Evolutionary conservation across 768 basidiomycete genomes (phyloP).

Genomic region (Lentinula sp.): DNA sequence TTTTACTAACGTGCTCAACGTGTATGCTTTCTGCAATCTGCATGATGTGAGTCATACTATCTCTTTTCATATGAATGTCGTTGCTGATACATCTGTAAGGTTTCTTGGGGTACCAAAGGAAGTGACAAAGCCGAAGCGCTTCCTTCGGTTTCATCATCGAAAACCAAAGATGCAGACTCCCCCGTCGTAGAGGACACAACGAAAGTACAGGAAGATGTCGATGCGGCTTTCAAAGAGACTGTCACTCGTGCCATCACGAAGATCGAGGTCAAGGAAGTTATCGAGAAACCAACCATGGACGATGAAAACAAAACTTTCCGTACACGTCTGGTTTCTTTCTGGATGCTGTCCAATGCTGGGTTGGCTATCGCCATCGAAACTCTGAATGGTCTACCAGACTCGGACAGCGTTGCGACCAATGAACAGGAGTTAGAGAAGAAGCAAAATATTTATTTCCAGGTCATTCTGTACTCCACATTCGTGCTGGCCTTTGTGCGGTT

Average conservation of each 20-base stretch:
- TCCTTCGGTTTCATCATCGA: constrained; percentile 84
- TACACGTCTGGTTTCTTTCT: constrained; percentile 76
- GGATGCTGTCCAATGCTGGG: constrained; percentile 71
- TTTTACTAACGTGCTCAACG: constrained; percentile 93
- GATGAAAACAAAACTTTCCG: constrained; percentile 92
- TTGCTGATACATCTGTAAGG: constrained; percentile 28
- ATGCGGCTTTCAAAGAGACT: constrained; percentile 87
- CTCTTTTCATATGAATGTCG: not conserved
- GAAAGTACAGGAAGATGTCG: constrained; percentile 81
- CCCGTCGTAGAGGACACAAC: constrained; percentile 84
- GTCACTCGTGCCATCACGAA: constrained; percentile 84
- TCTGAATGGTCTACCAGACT: constrained; percentile 52
- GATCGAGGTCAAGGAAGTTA: constrained; percentile 53
- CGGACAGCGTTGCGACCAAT: constrained; percentile 31
- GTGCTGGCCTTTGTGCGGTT: constrained; percentile 68
- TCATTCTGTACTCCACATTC: constrained; percentile 81
- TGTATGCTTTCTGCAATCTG: constrained; percentile 96
- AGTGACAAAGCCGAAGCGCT: constrained; percentile 91
- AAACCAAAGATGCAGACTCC: constrained; percentile 66
- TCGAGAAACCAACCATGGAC: constrained; percentile 80
- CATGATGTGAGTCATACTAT: constrained; percentile 58
- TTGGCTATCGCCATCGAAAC: constrained; percentile 75
- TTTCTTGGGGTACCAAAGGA: constrained; percentile 94
- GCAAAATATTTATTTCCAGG: constrained; percentile 58
- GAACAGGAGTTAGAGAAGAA: constrained; percentile 32